Evolutionary conservation across 306 rosid genomes (phyloP).

Genomic region (Prunus padus): DNA sequence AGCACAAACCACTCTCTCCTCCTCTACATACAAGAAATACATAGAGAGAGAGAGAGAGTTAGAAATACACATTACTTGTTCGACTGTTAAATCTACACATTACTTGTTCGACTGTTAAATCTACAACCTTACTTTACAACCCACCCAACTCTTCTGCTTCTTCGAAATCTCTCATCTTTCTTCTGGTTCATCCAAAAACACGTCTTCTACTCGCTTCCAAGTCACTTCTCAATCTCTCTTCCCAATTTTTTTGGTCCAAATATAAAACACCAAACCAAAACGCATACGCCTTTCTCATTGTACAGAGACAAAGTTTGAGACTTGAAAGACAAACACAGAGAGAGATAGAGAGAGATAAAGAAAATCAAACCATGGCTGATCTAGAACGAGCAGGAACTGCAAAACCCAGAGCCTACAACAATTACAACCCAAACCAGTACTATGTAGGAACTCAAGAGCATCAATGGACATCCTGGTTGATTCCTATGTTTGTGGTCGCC

Average conservation of each 20-base stretch:
- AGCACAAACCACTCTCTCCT: too few species aligned
- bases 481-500: slow-evolving; percentile 50
- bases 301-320: not conserved
- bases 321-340: slow-evolving; percentile 1
- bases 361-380: slow-evolving; percentile 36
- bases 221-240: slow-evolving; percentile 27
- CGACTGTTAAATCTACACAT: slow-evolving; percentile 23
- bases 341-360: not conserved
- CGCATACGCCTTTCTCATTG: not conserved
- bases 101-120: slow-evolving; percentile 16
- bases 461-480: slow-evolving; percentile 52
- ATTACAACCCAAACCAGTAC: slow-evolving; percentile 25
- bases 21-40: too few species aligned
- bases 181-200: not conserved
- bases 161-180: not conserved
- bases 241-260: not conserved
- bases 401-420: slow-evolving; percentile 21
- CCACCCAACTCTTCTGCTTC: not conserved
- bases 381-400: slow-evolving; percentile 44
- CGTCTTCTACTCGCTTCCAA: slow-evolving; percentile 29
- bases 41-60: too few species aligned
- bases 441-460: slow-evolving; percentile 35
- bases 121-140: not conserved
- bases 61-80: not conserved
- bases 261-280: slow-evolving; percentile 1